Evolutionary conservation across 345 rosid genomes (phyloP), one percentile per base, ranked within the genome.

Genomic region (Murraya paniculata): DNA sequence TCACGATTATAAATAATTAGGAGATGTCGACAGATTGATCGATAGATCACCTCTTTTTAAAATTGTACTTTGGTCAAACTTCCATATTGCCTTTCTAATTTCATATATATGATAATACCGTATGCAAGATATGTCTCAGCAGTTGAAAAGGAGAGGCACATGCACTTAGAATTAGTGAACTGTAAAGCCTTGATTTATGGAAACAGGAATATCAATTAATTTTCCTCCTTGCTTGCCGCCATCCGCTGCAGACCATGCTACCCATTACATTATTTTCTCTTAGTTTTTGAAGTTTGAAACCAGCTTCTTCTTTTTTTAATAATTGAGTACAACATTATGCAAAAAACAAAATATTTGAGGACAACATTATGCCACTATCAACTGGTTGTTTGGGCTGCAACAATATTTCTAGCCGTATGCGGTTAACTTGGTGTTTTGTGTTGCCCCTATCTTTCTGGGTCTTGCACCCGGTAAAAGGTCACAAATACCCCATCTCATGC

Each of bases 181-280:
- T 78, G 71, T 81, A 77, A 79, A 81, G 79, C 79, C 78, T 36
- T 65, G 72, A 73, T 30, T 21, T 64, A 50, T 30, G 77, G 55
- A 28, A 45, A 62, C 25, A 22, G 48, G 78, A 79, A 72, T 38
- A 50, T 28, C 45, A 5, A 57, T 58, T 60, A 3, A 45, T 45
- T 13, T 45, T 45, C 50, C 50, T 72, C 35, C 55, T 31, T 59
- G 62, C 77, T 62, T 45, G 25, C 71, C 74, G 76, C 39, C 55
- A 69, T 55, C 64, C 57, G 16, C 64, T 71, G 65, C 39, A 38
- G 79, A 36, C 84, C 82, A 59, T 33, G 14, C 21, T 21, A 58
- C 61, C 0, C 61, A 28, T 14, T 13, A 8, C 14, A 13, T 6
- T 57, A 22, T 67, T 33, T 27, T 74, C 71, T 69, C 39, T 30